These are phyloP conservation scores for Phialophora chinensis DNA, from an alignment of 2,329 filamentous ascomycete species.

Conservation along the genomic window DNA sequence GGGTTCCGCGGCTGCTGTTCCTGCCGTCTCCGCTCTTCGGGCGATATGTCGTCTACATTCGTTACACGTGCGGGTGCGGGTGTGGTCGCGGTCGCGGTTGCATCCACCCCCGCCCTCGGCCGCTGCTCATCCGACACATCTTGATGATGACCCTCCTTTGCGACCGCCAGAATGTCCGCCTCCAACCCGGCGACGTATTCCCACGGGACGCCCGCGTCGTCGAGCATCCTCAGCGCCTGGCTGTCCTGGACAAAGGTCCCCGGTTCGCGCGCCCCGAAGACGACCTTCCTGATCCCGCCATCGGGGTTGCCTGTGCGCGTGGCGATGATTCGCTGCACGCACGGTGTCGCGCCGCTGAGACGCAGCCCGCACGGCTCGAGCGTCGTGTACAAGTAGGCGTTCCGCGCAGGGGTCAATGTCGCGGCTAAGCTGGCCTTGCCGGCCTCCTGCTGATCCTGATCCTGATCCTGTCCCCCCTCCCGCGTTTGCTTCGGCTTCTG, in stretches of 20 bases:
- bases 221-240: constrained; percentile 71
- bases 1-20: constrained; percentile 50
- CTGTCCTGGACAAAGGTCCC: constrained; percentile 88
- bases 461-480: not conserved
- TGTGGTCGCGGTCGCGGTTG: no score
- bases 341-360: constrained; percentile 54
- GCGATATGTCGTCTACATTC: constrained; percentile 48
- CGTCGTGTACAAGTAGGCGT: constrained; percentile 80
- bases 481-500: no score
- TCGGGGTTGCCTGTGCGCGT: constrained; percentile 45
- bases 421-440: constrained; percentile 49
- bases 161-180: constrained; percentile 77
- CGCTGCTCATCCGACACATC: constrained; percentile 36
- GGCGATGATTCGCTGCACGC: constrained; percentile 76
- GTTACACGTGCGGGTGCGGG: constrained; percentile 30
- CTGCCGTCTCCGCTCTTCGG: constrained; percentile 48
- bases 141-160: constrained; percentile 74
- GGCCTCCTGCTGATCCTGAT: not conserved
- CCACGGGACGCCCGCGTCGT: constrained; percentile 74
- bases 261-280: constrained; percentile 86
- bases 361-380: constrained; percentile 67
- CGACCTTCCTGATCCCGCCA: constrained; percentile 74
- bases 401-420: constrained; percentile 53
- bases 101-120: constrained; percentile 10
- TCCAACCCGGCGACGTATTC: constrained; percentile 77